Evolutionary conservation across 345 rosid species (phyloP), one percentile per base, ranked within the genome.

Genomic region (Sonneratia alba): DNA sequence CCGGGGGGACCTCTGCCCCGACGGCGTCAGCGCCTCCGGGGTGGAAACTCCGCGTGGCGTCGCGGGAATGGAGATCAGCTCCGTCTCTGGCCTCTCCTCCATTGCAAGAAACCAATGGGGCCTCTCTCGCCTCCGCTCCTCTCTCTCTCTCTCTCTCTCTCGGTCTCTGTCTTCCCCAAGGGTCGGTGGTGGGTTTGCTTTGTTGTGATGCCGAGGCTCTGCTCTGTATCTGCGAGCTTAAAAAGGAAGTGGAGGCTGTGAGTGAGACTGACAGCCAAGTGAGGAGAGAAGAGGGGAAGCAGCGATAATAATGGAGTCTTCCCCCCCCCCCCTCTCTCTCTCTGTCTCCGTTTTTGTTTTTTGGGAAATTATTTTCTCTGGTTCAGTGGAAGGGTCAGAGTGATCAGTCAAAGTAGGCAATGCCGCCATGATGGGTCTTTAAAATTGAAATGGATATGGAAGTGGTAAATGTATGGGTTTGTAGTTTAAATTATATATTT

Each of bases 71-170:
- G 98, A 91, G 75, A 94, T 94, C 36, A 94, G 85, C 86, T 94
- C 98, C 56, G 96, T 87, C 81, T 94, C 98, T n/a, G 98, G 97
- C 78, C 97, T 88, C 84, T 94, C 98, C 68, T 94, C 98, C 98
- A 92, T 85, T 13, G 57, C 45, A 1, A 42, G 13, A 68, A 68
- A 34, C 18, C 49, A 68, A 45, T 68, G 70, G n/a, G 36, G 55
- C 36, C 51, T 53, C 57, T 15, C 21, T 53, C 0, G 15, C 14
- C 6, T 18, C n/a, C 22, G 32, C 57, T 53, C 59, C 45, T 9
- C 21, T 53, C n/a, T 53, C 16, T 47, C 51, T 47, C 51, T 10
- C 15, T 9, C 51, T 47, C 14, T 16, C n/a, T 16, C n/a, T 51
- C 59, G 16, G 43, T 4, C 21, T 53, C 59, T 53, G 6, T 53